Conservation (phyloP, 345 rosid species). For the Eucalyptus fibrosa region DNA sequence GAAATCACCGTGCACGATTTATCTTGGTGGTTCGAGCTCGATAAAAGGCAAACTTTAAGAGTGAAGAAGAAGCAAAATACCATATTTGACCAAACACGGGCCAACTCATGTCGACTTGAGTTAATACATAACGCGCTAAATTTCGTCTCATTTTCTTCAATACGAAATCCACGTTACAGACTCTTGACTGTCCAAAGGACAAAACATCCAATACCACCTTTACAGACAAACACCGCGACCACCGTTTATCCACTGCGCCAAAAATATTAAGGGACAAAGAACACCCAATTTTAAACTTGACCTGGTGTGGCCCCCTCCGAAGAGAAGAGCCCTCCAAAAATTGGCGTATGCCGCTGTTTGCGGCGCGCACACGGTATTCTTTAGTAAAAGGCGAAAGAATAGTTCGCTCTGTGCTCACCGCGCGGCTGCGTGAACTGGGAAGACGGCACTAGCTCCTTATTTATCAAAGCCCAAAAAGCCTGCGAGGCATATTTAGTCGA, state of each 20-base stretch:
- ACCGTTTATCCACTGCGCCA: rapidly evolving
- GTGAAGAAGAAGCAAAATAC: too few species aligned
- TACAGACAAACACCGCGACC: rapidly evolving
- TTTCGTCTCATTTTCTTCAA: too few species aligned
- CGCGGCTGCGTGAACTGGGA: neutral
- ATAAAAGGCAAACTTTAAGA: too few species aligned
- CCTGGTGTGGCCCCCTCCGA: neutral
- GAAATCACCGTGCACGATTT: neutral
- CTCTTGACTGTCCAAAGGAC: rapidly evolving
- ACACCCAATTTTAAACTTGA: rapidly evolving
- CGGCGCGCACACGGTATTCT: constrained; percentile 32
- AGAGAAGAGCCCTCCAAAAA: neutral
- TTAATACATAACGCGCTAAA: too few species aligned
- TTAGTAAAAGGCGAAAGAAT: constrained; percentile 49
- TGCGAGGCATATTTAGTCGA: rapidly evolving
- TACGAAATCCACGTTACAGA: too few species aligned
- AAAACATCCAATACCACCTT: rapidly evolving
- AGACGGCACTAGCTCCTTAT: rapidly evolving
- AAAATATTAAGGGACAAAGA: rapidly evolving
- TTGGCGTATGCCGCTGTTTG: constrained; percentile 4
- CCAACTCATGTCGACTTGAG: too few species aligned
- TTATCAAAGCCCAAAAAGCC: neutral
- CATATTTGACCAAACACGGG: too few species aligned
- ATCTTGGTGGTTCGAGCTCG: neutral
- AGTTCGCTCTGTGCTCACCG: constrained; percentile 28